A percentile compares a stretch with the other conserved stretches of the same genome.
These are phyloP conservation scores for Carex myosuroides DNA, from an alignment of 176 grass and related monocot genomes.

Conservation along the genomic window DNA sequence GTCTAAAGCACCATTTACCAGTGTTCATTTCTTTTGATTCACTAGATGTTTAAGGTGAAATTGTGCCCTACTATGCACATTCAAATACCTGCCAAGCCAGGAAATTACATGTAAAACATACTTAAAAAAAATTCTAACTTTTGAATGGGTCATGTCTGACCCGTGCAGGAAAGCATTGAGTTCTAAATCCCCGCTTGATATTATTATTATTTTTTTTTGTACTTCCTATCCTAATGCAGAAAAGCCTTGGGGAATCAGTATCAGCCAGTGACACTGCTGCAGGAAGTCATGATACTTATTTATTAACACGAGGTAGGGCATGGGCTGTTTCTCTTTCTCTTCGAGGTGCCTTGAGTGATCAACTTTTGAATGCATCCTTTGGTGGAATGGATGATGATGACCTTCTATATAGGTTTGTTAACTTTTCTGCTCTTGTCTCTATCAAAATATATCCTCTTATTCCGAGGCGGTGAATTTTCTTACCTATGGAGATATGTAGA, in stretches of 20 bases:
- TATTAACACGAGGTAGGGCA: conserved; percentile 68
- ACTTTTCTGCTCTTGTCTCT: conserved; percentile 20
- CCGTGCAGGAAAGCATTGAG: neutral
- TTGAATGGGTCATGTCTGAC: too few species aligned
- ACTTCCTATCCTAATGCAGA: conserved; percentile 36
- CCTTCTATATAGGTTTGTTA: conserved; percentile 76
- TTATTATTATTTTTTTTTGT: neutral
- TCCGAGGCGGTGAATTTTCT: neutral
- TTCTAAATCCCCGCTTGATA: neutral
- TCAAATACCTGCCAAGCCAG: neutral
- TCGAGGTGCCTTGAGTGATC: conserved; percentile 47
- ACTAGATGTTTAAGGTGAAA: neutral
- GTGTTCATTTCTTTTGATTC: neutral
- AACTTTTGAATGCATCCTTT: conserved; percentile 50
- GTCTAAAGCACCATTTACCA: neutral
- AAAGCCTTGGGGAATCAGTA: conserved; percentile 22
- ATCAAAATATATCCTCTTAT: conserved; percentile 20
- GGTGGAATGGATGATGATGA: conserved; percentile 42
- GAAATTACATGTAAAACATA: neutral
- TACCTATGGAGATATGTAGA: neutral
- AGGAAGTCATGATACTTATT: conserved; percentile 29
- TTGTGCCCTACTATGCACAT: neutral
- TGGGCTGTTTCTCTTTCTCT: conserved; percentile 62
- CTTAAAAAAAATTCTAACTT: neutral
- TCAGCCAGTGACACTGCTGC: conserved; percentile 20